phyloP scores from a whole-genome alignment of 306 rosid genomes.

The Casuarina equisetifolia region DNA sequence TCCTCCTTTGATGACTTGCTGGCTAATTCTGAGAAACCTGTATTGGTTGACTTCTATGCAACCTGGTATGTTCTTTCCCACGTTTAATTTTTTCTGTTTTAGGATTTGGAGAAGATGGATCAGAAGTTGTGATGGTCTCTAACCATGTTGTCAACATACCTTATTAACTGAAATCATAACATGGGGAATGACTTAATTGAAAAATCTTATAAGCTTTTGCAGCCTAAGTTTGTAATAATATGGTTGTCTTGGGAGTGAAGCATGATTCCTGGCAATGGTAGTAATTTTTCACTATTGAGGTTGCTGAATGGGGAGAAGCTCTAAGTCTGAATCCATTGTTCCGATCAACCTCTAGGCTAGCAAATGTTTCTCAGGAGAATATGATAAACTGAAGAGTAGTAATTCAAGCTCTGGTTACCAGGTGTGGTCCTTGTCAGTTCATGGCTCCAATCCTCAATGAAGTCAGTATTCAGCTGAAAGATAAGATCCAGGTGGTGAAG shows the following conservation, averaged over 20 bases:
- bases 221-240: not conserved
- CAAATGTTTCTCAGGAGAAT: not conserved
- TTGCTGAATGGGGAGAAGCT: not conserved
- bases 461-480: conserved; percentile 60
- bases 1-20: conserved; percentile 84
- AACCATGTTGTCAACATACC: not conserved
- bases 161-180: not conserved
- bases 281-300: not conserved
- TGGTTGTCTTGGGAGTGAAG: not conserved
- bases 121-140: not conserved
- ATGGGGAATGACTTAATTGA: not conserved
- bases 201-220: conserved; percentile 9
- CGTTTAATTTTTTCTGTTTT: not conserved
- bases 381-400: conserved; percentile 19
- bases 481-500: conserved; percentile 73
- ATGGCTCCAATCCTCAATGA: conserved; percentile 89
- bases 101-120: not conserved
- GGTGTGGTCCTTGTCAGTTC: conserved; percentile 99
- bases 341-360: not conserved
- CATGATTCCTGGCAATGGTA: not conserved
- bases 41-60: conserved; percentile 94
- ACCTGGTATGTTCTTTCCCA: conserved; percentile 61
- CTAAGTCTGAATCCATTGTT: not conserved
- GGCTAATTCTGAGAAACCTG: conserved; percentile 69
- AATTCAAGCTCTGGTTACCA: conserved; percentile 33